A percentile compares a stretch with the other conserved stretches of the same genome.
Evolutionary conservation across 2,329 filamentous ascomycete species (phyloP).

Genomic region (Sporothrix globosa): DNA sequence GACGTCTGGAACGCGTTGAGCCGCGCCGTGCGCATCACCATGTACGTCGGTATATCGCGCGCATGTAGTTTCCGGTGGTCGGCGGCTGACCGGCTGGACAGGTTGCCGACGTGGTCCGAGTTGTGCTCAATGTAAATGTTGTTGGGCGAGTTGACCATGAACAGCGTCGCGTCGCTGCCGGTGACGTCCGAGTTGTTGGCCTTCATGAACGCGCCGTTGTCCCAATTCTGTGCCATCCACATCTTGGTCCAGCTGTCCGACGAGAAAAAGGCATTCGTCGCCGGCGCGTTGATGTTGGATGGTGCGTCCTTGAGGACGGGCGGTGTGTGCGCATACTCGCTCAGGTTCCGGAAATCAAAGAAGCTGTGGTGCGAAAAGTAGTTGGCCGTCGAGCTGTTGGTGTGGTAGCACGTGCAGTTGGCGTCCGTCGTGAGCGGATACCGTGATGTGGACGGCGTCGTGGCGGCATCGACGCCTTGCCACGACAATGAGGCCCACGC

Average conservation of each 20-base stretch:
- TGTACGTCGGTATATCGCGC: constrained; percentile 23
- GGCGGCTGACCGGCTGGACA: too few species aligned
- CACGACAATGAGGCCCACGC: background rate
- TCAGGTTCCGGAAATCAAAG: constrained; percentile 54
- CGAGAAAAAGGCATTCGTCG: constrained; percentile 49
- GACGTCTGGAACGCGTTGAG: constrained; percentile 39
- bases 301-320: constrained; percentile 40
- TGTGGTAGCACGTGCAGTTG: constrained; percentile 54
- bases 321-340: constrained; percentile 47
- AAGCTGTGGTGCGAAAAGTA: constrained; percentile 54
- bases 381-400: constrained; percentile 49
- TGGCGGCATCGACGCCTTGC: constrained; percentile 1
- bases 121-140: constrained; percentile 49
- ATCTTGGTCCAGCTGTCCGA: constrained; percentile 44
- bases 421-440: constrained; percentile 41
- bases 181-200: constrained; percentile 35
- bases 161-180: constrained; percentile 42
- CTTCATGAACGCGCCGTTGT: constrained; percentile 41
- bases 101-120: constrained; percentile 39
- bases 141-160: constrained; percentile 48
- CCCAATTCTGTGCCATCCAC: constrained; percentile 50
- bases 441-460: background rate
- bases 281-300: constrained; percentile 40
- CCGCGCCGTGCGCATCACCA: constrained; percentile 38
- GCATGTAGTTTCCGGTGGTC: background rate